phyloP scores from a whole-genome alignment of 1,284 basidiomycete genomes.

The Ceratobasidium sp. region DNA sequence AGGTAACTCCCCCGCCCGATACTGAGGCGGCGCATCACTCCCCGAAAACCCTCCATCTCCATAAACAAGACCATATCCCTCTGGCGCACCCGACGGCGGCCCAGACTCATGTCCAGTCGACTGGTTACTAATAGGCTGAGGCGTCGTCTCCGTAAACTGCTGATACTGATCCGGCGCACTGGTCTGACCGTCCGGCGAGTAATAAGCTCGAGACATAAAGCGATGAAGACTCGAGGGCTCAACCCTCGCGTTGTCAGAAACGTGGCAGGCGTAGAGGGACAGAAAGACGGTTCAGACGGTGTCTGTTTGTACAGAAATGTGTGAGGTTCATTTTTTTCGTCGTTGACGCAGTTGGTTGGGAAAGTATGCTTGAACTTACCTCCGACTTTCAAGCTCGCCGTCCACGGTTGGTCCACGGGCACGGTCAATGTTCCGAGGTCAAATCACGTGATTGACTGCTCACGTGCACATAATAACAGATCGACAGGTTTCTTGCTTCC shows the following conservation, averaged over 20 bases:
- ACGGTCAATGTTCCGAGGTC: constrained; percentile 38
- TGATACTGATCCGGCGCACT: constrained; percentile 35
- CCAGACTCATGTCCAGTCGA: constrained; percentile 16
- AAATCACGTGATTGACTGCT: constrained; percentile 5
- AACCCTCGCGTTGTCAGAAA: not conserved
- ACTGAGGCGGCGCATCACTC: not conserved
- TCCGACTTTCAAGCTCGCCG: constrained; percentile 31
- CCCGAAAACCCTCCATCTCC: constrained; percentile 12
- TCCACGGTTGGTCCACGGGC: constrained; percentile 46
- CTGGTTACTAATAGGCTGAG: constrained; percentile 19
- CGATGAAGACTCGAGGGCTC: not conserved
- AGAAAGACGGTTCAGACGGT: not conserved
- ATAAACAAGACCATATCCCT: constrained; percentile 38
- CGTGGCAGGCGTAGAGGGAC: constrained; percentile 4
- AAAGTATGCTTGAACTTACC: constrained; percentile 25
- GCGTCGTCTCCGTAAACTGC: constrained; percentile 22
- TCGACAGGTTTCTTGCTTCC: not conserved
- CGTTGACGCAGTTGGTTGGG: not conserved
- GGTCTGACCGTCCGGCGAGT: constrained; percentile 27
- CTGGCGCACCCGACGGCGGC: not conserved
- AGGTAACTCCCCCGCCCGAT: not conserved
- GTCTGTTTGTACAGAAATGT: constrained; percentile 6
- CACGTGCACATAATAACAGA: not conserved
- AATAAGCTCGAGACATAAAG: constrained; percentile 33
- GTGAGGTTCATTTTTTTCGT: constrained; percentile 19